Evolutionary conservation across 2,329 filamentous ascomycete species (phyloP), one percentile per base, ranked within the genome.

Genomic region (Claviceps citrina): DNA sequence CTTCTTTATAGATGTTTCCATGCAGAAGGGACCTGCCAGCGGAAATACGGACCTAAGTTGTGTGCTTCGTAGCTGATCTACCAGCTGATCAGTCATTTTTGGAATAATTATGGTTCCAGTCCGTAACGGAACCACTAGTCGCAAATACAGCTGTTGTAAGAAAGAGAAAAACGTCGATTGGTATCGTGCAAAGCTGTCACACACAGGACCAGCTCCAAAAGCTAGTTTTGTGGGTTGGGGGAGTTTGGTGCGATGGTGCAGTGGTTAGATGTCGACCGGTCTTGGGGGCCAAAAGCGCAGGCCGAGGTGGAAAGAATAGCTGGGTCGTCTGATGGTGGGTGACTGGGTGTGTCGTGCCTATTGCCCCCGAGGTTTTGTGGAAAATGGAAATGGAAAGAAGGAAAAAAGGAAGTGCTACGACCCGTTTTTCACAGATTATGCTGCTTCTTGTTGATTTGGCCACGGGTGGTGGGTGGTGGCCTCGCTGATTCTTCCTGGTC

Each of bases 41-140:
- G 24, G 19, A 15, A 20, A 15, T 43, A 50, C 61, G 49, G 48
- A 66, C 61, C 60, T 62, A 44, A 66, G 52, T 51, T 58, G 56
- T 45, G 60, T 56, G 47, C 51, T 59, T 55, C 59, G 59, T 47
- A 67, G 55, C 57, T 64, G 59, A 43, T 67, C 62, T 58, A 57
- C 60, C 49, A 66, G 55, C 54, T 64, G 60, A 53, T 66, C 63
- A 51, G 63, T 55, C 63, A 66, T 66, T 54, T 50, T 55, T 48
- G 49, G 12, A 28, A 33, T n/a, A n/a, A 7, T 32, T 31, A 52
- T 47, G 49, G 51, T 49, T 47, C 40, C 40, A 47, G 46, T 51
- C 48, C 48, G 47, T 51, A 47, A 47, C 45, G 47, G 46, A 51
- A 51, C 46, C 44, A 46, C 39, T 42, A 45, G 43, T 40, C 42